Conservation (phyloP, 306 rosid genomes). For the Dicorynia guianensis region DNA sequence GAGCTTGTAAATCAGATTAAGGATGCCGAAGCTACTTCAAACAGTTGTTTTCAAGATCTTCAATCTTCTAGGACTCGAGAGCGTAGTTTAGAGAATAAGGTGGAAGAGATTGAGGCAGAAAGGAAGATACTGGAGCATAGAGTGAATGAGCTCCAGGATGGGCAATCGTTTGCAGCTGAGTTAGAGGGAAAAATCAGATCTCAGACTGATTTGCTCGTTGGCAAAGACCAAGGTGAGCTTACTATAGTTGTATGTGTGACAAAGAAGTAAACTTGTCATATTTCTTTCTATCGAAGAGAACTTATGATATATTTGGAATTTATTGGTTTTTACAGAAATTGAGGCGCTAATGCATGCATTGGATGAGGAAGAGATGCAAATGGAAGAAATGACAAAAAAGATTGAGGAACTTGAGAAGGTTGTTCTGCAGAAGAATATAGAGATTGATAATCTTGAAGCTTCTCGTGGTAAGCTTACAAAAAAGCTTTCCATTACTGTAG, state of each 20-base stretch:
- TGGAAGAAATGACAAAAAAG: conserved; percentile 76
- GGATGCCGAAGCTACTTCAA: conserved; percentile 79
- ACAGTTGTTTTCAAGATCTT: conserved; percentile 67
- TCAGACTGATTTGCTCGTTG: conserved; percentile 64
- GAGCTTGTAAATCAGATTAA: conserved; percentile 89
- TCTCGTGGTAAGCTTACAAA: conserved; percentile 83
- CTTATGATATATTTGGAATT: conserved; percentile 32
- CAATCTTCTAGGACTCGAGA: conserved; percentile 67
- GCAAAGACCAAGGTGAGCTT: conserved; percentile 88
- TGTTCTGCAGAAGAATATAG: conserved; percentile 71
- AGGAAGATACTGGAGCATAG: conserved; percentile 66
- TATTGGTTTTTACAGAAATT: conserved; percentile 71
- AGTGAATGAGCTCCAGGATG: conserved; percentile 64
- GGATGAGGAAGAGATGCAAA: conserved; percentile 93
- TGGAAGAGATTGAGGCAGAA: conserved; percentile 63
- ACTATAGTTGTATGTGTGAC: conserved; percentile 29
- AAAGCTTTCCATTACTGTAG: conserved; percentile 82
- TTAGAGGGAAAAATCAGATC: conserved; percentile 71
- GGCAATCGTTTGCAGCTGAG: conserved; percentile 59
- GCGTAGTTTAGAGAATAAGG: conserved; percentile 63
- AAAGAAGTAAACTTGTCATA: conserved; percentile 16
- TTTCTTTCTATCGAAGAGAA: conserved; percentile 24
- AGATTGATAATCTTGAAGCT: conserved; percentile 73
- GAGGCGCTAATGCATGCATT: conserved; percentile 92
- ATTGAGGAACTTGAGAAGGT: conserved; percentile 69